These are phyloP conservation scores for Artomyces pyxidatus DNA, from an alignment of 768 basidiomycete species.

Conservation along the genomic window DNA sequence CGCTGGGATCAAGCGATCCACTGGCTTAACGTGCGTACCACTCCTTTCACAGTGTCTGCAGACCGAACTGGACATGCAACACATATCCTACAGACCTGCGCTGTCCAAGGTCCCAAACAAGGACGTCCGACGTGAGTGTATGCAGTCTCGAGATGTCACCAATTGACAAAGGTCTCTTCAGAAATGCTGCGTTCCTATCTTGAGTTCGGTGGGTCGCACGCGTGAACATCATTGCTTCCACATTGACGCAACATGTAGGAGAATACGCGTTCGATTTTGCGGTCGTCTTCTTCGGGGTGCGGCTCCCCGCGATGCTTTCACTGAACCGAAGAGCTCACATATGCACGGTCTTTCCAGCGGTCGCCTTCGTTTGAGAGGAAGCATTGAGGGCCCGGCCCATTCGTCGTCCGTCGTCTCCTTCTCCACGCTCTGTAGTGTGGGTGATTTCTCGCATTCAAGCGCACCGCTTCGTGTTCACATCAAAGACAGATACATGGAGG, in stretches of 20 bases:
- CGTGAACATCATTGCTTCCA: background rate
- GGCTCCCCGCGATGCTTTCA: constrained; percentile 26
- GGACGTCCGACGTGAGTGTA: constrained; percentile 70
- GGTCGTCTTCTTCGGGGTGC: constrained; percentile 73
- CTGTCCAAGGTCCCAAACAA: constrained; percentile 78
- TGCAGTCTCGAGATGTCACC: background rate
- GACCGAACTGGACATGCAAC: no score
- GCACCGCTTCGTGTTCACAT: background rate
- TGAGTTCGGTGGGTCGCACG: constrained; percentile 52
- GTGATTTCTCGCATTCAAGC: background rate
- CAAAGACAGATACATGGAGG: background rate
- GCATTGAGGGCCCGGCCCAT: constrained; percentile 22
- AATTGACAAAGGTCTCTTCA: constrained; percentile 22
- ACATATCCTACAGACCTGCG: constrained; percentile 50
- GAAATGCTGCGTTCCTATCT: constrained; percentile 72
- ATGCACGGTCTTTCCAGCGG: constrained; percentile 35
- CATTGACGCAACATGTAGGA: constrained; percentile 34
- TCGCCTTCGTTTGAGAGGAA: constrained; percentile 67
- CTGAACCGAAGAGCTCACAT: no score
- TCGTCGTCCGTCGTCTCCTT: background rate
- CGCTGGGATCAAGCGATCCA: constrained; percentile 77
- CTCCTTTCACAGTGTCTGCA: no score
- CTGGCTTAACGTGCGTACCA: constrained; percentile 70
- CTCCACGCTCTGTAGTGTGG: background rate
- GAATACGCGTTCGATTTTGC: constrained; percentile 87